A percentile compares a stretch with the other conserved stretches of the same genome.
phyloP scores from a whole-genome alignment of 129 eudicot species.

The Escallonia herrerae region DNA sequence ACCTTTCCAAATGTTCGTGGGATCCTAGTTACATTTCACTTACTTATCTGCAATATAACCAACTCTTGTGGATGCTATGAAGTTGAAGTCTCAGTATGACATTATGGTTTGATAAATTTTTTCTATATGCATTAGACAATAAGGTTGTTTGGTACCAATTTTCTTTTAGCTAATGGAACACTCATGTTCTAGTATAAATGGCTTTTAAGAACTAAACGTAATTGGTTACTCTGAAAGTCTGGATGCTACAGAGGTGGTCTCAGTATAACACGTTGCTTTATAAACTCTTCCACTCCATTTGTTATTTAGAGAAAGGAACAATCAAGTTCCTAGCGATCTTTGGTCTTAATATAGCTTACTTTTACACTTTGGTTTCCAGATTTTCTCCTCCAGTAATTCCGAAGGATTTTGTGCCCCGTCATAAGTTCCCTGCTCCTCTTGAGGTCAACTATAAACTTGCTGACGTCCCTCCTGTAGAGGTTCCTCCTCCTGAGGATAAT shows the following conservation, averaged over 20 bases:
- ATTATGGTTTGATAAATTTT: conserved; percentile 1
- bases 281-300: no score
- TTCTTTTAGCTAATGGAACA: neutral
- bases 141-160: neutral
- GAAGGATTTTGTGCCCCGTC: conserved; percentile 69
- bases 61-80: neutral
- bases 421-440: conserved; percentile 57
- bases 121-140: neutral
- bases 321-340: no score
- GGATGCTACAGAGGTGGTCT: no score
- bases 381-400: conserved; percentile 91
- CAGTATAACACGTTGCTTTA: no score
- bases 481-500: conserved; percentile 79
- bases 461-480: conserved; percentile 65
- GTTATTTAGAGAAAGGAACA: no score
- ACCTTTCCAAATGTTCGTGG: no score
- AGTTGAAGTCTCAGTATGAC: neutral
- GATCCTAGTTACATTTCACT: no score
- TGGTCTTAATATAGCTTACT: neutral
- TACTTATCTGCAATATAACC: no score
- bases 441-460: conserved; percentile 26
- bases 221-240: neutral
- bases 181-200: neutral
- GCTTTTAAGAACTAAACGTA: neutral
- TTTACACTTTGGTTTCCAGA: conserved; percentile 31